Percentiles rank a stretch among this genome's conserved stretches.
Evolutionary conservation across 805 yeast genomes (phyloP).

Genomic region (Huiozyma naganishii): DNA sequence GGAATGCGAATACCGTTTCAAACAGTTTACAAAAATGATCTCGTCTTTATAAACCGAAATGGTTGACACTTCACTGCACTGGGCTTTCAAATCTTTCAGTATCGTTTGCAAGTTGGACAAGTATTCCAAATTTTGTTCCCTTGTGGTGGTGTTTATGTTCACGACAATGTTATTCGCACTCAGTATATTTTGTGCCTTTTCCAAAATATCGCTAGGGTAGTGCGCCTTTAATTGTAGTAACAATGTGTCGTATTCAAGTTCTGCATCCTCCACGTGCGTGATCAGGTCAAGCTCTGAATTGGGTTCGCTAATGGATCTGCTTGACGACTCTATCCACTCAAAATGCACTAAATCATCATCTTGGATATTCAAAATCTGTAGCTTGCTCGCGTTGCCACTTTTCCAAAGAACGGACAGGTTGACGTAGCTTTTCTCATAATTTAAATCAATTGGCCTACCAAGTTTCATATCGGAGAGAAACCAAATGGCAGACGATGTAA

Average conservation of each 20-base stretch:
- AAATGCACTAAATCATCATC: constrained; percentile 16
- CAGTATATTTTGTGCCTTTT: constrained; percentile 31
- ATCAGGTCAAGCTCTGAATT: constrained; percentile 33
- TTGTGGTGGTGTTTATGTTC: constrained; percentile 14
- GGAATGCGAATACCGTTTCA: constrained; percentile 25
- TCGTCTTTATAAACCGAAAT: constrained; percentile 31
- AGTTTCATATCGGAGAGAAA: constrained; percentile 23
- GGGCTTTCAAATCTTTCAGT: constrained; percentile 58
- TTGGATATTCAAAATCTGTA: constrained; percentile 28
- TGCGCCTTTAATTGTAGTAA: constrained; percentile 39
- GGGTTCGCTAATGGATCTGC: constrained; percentile 22
- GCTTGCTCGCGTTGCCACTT: constrained; percentile 43
- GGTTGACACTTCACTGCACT: constrained; percentile 49
- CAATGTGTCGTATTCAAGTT: constrained; percentile 12
- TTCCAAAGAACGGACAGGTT: constrained; percentile 46
- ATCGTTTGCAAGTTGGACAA: constrained; percentile 64
- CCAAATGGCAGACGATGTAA: constrained; percentile 25
- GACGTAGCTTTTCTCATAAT: constrained; percentile 14
- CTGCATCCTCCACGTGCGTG: constrained; percentile 29
- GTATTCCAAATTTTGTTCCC: constrained; percentile 29
- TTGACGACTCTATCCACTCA: constrained; percentile 22
- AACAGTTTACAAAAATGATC: constrained; percentile 20
- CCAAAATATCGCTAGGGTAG: constrained; percentile 43
- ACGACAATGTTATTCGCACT: constrained; percentile 16
- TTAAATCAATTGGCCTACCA: constrained; percentile 15